phyloP scores from a whole-genome alignment of 2,329 filamentous ascomycete species.

The Pseudogymnoascus sp. region DNA sequence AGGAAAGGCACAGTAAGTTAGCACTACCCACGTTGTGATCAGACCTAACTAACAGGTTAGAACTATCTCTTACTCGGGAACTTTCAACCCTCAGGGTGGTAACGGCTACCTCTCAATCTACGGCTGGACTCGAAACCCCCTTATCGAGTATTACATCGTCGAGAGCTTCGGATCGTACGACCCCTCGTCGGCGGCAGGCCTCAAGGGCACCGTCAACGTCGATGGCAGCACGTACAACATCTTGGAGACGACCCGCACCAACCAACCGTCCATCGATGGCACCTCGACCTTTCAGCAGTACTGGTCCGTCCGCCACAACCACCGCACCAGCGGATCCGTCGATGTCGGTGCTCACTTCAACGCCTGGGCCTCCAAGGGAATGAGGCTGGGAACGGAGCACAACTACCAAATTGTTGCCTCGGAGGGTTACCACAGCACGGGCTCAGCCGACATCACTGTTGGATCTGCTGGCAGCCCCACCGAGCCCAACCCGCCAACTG shows the following conservation, averaged over 20 bases:
- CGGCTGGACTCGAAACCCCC: constrained; percentile 43
- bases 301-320: constrained; percentile 42
- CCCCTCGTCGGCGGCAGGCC: constrained; percentile 38
- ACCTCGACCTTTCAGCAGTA: constrained; percentile 44
- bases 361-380: constrained; percentile 41
- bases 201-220: constrained; percentile 41
- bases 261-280: constrained; percentile 35
- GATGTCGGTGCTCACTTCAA: constrained; percentile 43
- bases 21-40: not conserved
- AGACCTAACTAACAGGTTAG: constrained; percentile 20
- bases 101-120: constrained; percentile 45
- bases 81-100: constrained; percentile 27
- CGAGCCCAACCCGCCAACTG: not conserved
- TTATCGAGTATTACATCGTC: constrained; percentile 51
- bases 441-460: constrained; percentile 37
- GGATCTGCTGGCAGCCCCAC: not conserved
- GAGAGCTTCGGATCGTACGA: constrained; percentile 44
- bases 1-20: constrained; percentile 18
- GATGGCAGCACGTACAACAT: constrained; percentile 45
- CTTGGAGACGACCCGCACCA: constrained; percentile 29
- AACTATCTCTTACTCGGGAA: constrained; percentile 34
- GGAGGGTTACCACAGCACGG: constrained; percentile 44
- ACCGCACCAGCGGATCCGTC: constrained; percentile 43
- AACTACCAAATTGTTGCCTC: constrained; percentile 48
- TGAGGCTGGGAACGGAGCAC: constrained; percentile 37